These are phyloP conservation scores for Thermomucor indicae-seudaticae DNA, from an alignment of 371 early-diverging fungal genomes.

Conservation along the genomic window DNA sequence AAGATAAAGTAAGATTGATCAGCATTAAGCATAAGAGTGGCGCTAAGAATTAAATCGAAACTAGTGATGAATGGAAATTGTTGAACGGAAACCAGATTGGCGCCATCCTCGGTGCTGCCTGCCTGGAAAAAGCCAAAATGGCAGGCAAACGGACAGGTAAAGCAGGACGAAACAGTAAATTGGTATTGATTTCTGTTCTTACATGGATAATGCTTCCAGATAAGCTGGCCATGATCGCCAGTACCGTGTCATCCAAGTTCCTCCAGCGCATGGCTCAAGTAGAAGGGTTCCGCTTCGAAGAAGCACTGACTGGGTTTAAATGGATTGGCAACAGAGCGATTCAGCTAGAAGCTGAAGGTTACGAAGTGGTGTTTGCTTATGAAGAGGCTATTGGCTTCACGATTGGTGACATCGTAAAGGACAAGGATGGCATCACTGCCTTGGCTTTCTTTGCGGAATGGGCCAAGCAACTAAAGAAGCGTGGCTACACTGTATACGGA, in stretches of 20 bases:
- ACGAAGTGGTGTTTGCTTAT: conserved; percentile 75
- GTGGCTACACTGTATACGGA: conserved; percentile 55
- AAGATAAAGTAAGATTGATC: conserved; percentile 51
- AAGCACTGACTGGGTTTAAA: conserved; percentile 95
- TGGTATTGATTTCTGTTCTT: not conserved
- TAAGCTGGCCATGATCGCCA: conserved; percentile 80
- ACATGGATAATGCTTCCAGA: conserved; percentile 22
- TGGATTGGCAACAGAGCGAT: conserved; percentile 89
- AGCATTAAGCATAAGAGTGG: too few relatives aligned
- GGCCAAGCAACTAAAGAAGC: conserved; percentile 63
- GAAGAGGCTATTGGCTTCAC: conserved; percentile 96
- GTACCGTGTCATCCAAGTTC: conserved; percentile 88
- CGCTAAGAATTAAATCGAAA: too few relatives aligned
- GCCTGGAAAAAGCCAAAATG: conserved; percentile 57
- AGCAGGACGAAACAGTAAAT: not conserved
- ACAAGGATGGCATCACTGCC: conserved; percentile 88
- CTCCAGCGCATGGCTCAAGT: conserved; percentile 68
- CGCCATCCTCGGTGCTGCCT: conserved; percentile 72
- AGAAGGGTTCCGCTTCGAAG: conserved; percentile 83
- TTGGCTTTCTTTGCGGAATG: conserved; percentile 81
- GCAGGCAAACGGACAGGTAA: conserved; percentile 49
- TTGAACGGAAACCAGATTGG: conserved; percentile 95
- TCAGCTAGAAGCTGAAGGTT: conserved; percentile 56
- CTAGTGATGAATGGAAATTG: conserved; percentile 70
- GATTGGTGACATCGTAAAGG: conserved; percentile 69